A percentile compares a stretch with the other conserved stretches of the same genome.
phyloP scores from a whole-genome alignment of 1,139 yeast species.

The Yamadazyma epiphylla region DNA sequence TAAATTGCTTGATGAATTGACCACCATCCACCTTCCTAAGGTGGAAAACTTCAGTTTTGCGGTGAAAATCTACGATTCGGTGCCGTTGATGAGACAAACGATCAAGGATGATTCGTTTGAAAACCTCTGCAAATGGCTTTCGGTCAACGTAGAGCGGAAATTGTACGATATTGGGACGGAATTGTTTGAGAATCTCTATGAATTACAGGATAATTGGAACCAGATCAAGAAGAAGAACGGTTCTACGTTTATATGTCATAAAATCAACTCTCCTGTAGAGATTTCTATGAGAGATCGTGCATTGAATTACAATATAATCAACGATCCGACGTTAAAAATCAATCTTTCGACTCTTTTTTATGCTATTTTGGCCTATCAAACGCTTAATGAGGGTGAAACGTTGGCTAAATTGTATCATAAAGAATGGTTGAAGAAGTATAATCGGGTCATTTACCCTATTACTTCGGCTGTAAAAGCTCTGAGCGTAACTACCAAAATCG shows the following conservation, averaged over 20 bases:
- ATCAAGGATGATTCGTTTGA: slow-evolving; percentile 79
- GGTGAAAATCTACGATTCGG: slow-evolving; percentile 62
- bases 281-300: slow-evolving; percentile 60
- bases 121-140: slow-evolving; percentile 68
- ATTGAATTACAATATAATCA: slow-evolving; percentile 41
- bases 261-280: slow-evolving; percentile 85
- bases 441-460: slow-evolving; percentile 66
- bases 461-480: slow-evolving; percentile 25
- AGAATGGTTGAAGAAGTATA: slow-evolving; percentile 73
- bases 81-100: slow-evolving; percentile 72
- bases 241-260: slow-evolving; percentile 49
- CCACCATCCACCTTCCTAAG: slow-evolving; percentile 62
- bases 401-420: slow-evolving; percentile 62
- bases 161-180: slow-evolving; percentile 57
- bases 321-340: slow-evolving; percentile 43
- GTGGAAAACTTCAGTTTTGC: slow-evolving; percentile 77
- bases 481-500: slow-evolving; percentile 9
- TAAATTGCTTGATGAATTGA: slow-evolving; percentile 73
- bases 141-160: slow-evolving; percentile 59
- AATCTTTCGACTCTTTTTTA: slow-evolving; percentile 74
- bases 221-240: slow-evolving; percentile 25
- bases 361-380: slow-evolving; percentile 75
- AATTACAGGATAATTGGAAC: slow-evolving; percentile 59
- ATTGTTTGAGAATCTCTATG: slow-evolving; percentile 51
- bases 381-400: slow-evolving; percentile 60